Percentiles rank a stretch among this genome's conserved stretches.
phyloP scores from a whole-genome alignment of 352 stramenopile species.

The Aphanomyces cochlioides region DNA sequence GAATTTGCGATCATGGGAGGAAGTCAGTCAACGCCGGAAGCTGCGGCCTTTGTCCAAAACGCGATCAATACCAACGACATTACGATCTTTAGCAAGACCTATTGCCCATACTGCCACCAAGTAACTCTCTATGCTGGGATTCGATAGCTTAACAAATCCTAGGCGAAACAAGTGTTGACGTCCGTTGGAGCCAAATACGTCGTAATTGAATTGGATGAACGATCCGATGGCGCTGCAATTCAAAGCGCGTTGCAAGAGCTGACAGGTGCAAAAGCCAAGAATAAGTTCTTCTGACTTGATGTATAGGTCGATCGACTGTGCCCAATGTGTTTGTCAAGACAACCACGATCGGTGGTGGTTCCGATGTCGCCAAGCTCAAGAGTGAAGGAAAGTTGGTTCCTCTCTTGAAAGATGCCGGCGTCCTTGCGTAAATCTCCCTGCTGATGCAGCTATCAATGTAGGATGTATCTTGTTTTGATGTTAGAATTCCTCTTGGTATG shows the following conservation, averaged over 20 bases:
- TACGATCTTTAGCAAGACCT: constrained; percentile 91
- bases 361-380: constrained; percentile 85
- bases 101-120: constrained; percentile 90
- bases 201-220: constrained; percentile 67
- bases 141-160: background rate
- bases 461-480: no score
- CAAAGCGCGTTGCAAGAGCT: constrained; percentile 81
- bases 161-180: constrained; percentile 85
- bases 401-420: constrained; percentile 66
- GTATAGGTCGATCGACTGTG: constrained; percentile 86
- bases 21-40: constrained; percentile 11
- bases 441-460: no score
- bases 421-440: constrained; percentile 34
- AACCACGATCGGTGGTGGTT: constrained; percentile 91
- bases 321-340: constrained; percentile 97
- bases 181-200: constrained; percentile 54
- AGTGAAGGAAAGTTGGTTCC: constrained; percentile 83
- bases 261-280: constrained; percentile 52
- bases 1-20: no score
- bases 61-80: constrained; percentile 49
- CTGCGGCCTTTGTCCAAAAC: constrained; percentile 50
- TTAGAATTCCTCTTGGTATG: no score
- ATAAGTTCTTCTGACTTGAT: background rate
- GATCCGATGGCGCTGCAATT: constrained; percentile 67
- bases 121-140: constrained; percentile 30